These are phyloP conservation scores for Kazachstania viticola DNA, from an alignment of 805 yeast genomes.

Conservation along the genomic window DNA sequence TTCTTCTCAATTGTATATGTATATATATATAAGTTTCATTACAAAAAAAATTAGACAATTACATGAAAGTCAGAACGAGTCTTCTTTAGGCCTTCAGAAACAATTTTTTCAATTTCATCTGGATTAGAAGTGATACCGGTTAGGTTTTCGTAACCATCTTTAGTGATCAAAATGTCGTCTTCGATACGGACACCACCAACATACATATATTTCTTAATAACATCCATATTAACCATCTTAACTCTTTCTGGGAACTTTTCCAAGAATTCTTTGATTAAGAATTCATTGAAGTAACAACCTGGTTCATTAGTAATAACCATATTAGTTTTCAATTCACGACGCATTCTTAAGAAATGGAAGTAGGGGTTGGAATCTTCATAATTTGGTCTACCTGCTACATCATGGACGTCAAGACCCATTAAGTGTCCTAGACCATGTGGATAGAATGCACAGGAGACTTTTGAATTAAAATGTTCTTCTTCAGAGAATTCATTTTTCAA, in stretches of 20 bases:
- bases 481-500: constrained; percentile 46
- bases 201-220: constrained; percentile 66
- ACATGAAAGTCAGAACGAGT: constrained; percentile 56
- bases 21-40: neutral
- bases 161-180: constrained; percentile 78
- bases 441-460: constrained; percentile 66
- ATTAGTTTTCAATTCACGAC: constrained; percentile 57
- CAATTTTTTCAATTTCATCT: constrained; percentile 65
- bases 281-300: constrained; percentile 83
- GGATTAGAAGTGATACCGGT: constrained; percentile 83
- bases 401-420: constrained; percentile 92
- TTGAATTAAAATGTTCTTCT: constrained; percentile 58
- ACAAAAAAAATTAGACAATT: constrained; percentile 30
- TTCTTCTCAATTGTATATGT: neutral
- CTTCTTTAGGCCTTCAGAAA: constrained; percentile 53
- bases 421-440: constrained; percentile 96
- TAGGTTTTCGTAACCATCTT: constrained; percentile 65
- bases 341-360: constrained; percentile 65
- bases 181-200: constrained; percentile 98
- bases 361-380: constrained; percentile 75
- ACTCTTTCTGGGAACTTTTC: constrained; percentile 33
- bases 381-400: constrained; percentile 82
- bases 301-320: constrained; percentile 95
- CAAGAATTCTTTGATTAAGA: constrained; percentile 55
- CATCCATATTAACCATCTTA: constrained; percentile 51